phyloP scores from a whole-genome alignment of 352 stramenopile species.

The Globisporangium carolinianum region DNA sequence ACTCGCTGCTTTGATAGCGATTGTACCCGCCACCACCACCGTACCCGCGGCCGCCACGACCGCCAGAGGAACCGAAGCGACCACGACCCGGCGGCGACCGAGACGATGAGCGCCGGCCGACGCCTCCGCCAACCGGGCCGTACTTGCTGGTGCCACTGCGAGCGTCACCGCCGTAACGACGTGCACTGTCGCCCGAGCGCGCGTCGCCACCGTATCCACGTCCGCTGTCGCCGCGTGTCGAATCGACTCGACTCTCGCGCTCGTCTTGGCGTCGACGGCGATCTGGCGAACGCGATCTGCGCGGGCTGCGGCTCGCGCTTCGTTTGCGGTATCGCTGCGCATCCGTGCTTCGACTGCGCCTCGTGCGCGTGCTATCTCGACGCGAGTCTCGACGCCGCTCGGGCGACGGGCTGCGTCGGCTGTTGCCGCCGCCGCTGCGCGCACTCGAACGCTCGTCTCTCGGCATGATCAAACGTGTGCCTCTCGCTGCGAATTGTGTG shows the following conservation, averaged over 20 bases:
- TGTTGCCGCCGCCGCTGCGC: background rate
- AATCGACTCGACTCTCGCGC: background rate
- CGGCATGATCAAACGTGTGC: no score
- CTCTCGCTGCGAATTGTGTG: no score
- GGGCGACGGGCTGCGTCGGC: slow-evolving; percentile 7
- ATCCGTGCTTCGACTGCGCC: slow-evolving; percentile 21
- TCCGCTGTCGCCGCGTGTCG: background rate
- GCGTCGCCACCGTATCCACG: background rate
- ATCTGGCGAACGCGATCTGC: slow-evolving; percentile 10
- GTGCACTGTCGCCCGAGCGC: background rate
- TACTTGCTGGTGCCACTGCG: slow-evolving; percentile 10
- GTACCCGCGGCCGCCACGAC: slow-evolving; percentile 5
- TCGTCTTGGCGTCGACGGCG: slow-evolving; percentile 2
- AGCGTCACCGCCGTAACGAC: slow-evolving; percentile 1
- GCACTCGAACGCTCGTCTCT: slow-evolving; percentile 5
- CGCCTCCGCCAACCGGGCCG: slow-evolving; percentile 5
- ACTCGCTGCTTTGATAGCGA: slow-evolving; percentile 31
- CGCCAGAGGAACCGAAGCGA: slow-evolving; percentile 12
- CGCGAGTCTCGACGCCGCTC: slow-evolving; percentile 3
- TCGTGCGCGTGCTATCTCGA: background rate
- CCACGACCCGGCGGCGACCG: slow-evolving; percentile 9
- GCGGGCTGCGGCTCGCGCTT: slow-evolving; percentile 16
- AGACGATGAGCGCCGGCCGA: background rate
- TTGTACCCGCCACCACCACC: slow-evolving; percentile 9
- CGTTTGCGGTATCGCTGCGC: slow-evolving; percentile 10